phyloP scores from a whole-genome alignment of 2,329 filamentous ascomycete species.

The Salinomyces thailandicus region DNA sequence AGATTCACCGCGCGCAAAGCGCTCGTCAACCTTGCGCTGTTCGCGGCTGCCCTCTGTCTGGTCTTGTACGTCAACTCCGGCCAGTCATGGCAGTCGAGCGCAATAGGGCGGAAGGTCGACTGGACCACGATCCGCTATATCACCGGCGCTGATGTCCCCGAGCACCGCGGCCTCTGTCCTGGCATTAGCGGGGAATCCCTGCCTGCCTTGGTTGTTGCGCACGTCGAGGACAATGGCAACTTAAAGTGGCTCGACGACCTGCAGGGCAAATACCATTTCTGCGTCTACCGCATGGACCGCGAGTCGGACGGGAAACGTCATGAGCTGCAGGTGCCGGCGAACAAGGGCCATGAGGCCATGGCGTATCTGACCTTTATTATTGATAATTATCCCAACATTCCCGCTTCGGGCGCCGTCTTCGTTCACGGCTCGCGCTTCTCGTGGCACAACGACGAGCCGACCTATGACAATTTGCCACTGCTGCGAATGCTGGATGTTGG shows the following conservation, averaged over 20 bases:
- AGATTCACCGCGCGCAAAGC: neutral
- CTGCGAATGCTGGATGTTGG: conserved; percentile 31
- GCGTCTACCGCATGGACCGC: conserved; percentile 36
- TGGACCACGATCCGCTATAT: conserved; percentile 36
- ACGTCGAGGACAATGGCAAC: conserved; percentile 32
- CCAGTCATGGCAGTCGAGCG: neutral
- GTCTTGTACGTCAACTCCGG: neutral
- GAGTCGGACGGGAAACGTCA: conserved; percentile 17
- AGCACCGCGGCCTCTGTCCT: conserved; percentile 34
- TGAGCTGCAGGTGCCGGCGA: conserved; percentile 35
- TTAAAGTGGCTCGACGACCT: conserved; percentile 34
- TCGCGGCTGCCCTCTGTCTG: neutral
- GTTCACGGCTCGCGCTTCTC: conserved; percentile 47
- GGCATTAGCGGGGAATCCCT: conserved; percentile 30
- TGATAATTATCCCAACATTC: conserved; percentile 48
- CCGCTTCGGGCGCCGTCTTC: conserved; percentile 44
- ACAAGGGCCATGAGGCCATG: conserved; percentile 52
- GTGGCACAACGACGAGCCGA: conserved; percentile 46
- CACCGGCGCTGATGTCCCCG: conserved; percentile 23
- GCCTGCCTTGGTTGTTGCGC: conserved; percentile 37
- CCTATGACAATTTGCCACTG: conserved; percentile 37
- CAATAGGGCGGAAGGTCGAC: conserved; percentile 20
- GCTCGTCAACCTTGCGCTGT: neutral
- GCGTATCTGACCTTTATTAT: conserved; percentile 51
- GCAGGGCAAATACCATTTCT: conserved; percentile 33